Conservation (phyloP, 129 eudicot genomes). For the Heracleum sosnowskyi region DNA sequence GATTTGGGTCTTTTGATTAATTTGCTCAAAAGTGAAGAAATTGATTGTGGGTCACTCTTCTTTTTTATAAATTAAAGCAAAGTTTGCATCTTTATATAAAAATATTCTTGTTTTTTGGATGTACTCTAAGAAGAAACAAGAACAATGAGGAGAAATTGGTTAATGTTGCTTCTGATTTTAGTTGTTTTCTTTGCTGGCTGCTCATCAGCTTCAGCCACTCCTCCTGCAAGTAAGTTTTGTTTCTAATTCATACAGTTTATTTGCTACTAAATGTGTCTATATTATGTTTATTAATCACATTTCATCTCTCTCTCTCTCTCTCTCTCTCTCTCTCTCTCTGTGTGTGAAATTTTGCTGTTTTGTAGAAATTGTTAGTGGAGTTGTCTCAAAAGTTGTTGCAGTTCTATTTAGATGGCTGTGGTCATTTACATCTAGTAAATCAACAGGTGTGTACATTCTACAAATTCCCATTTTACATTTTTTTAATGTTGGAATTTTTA, state of each 20-base stretch:
- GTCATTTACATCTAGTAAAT: slow-evolving; percentile 60
- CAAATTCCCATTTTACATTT: background rate
- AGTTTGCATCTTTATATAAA: slow-evolving; percentile 1
- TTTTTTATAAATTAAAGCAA: background rate
- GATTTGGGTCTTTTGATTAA: slow-evolving; percentile 12
- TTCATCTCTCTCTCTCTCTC: too few relatives aligned
- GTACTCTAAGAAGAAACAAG: slow-evolving; percentile 11
- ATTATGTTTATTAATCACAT: background rate
- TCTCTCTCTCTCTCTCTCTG: too few relatives aligned
- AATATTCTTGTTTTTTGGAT: background rate
- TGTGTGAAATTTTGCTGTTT: background rate
- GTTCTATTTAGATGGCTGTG: slow-evolving; percentile 74
- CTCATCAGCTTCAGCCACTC: slow-evolving; percentile 66
- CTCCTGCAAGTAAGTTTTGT: slow-evolving; percentile 63
- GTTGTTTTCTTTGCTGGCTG: slow-evolving; percentile 31
- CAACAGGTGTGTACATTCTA: slow-evolving; percentile 28
- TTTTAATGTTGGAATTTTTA: background rate
- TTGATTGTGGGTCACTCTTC: background rate
- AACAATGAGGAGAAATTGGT: slow-evolving; percentile 35
- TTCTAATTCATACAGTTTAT: background rate
- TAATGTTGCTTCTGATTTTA: slow-evolving; percentile 28
- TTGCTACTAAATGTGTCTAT: background rate
- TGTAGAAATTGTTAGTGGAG: slow-evolving; percentile 77
- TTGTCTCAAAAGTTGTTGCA: slow-evolving; percentile 67
- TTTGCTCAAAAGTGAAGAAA: slow-evolving; percentile 16